Percentiles rank a stretch among this genome's conserved stretches.
Evolutionary conservation across 192 early-diverging fungal species (phyloP).

Genomic region (Chytriomyces sp.): DNA sequence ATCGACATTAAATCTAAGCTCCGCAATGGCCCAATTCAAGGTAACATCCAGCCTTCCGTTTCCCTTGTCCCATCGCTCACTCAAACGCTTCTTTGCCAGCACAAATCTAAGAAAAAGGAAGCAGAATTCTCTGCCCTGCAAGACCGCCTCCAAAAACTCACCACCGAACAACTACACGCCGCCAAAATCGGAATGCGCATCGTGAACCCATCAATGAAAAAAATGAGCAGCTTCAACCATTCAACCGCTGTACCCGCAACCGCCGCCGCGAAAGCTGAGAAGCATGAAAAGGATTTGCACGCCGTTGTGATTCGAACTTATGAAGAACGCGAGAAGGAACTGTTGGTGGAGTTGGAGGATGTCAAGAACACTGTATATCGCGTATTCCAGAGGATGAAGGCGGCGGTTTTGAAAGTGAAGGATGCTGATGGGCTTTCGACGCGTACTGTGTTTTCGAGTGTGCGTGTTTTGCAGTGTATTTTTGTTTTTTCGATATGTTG

Average conservation of each 20-base stretch:
- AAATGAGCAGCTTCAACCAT: neutral
- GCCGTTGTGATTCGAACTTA: neutral
- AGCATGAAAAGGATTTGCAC: constrained; percentile 19
- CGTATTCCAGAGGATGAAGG: no score
- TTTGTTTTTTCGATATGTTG: neutral
- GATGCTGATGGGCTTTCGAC: constrained; percentile 5
- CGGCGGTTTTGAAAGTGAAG: neutral
- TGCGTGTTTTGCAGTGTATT: no score
- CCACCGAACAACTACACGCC: constrained; percentile 10
- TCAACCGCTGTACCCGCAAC: neutral
- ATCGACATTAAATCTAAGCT: neutral
- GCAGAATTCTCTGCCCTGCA: constrained; percentile 13
- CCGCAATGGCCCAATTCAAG: constrained; percentile 19
- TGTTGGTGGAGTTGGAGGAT: constrained; percentile 2
- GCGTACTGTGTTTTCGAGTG: no score
- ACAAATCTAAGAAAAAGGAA: neutral
- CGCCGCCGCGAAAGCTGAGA: neutral
- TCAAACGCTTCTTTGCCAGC: no score
- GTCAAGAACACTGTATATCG: constrained; percentile 11
- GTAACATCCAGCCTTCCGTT: no score
- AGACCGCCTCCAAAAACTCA: constrained; percentile 21
- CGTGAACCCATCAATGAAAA: constrained; percentile 13
- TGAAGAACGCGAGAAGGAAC: constrained; percentile 32
- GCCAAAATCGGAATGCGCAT: constrained; percentile 31
- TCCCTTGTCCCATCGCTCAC: no score